These are phyloP conservation scores for Agrocybe pediades DNA, from an alignment of 768 basidiomycete species.

Conservation along the genomic window DNA sequence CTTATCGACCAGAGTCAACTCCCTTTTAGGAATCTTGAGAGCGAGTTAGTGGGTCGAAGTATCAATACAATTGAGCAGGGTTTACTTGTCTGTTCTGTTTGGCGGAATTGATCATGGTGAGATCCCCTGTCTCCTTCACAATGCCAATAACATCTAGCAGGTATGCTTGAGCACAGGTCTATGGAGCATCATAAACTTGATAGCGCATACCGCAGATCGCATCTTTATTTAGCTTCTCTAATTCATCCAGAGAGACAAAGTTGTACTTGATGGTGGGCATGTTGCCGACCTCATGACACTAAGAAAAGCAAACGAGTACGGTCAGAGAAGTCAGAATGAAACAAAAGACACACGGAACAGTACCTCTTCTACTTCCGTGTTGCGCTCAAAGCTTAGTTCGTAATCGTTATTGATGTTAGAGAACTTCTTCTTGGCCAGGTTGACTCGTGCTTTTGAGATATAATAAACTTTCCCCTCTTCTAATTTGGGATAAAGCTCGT, in stretches of 20 bases:
- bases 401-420: constrained; percentile 90
- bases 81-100: constrained; percentile 66
- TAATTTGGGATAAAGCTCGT: constrained; percentile 80
- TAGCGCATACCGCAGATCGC: constrained; percentile 69
- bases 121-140: constrained; percentile 73
- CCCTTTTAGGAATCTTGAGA: constrained; percentile 80
- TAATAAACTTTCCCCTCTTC: constrained; percentile 93
- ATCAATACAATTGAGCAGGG: neutral
- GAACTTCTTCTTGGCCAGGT: constrained; percentile 97
- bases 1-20: constrained; percentile 85
- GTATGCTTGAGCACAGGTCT: constrained; percentile 9
- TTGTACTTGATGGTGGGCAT: constrained; percentile 85
- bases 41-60: constrained; percentile 3
- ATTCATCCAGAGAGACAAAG: constrained; percentile 65
- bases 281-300: constrained; percentile 81
- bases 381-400: constrained; percentile 83
- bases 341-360: constrained; percentile 17
- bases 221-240: constrained; percentile 74
- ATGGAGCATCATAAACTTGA: neutral
- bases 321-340: neutral
- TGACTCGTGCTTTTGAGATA: constrained; percentile 88
- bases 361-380: constrained; percentile 86
- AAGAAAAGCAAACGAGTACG: constrained; percentile 2
- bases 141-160: constrained; percentile 84
- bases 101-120: constrained; percentile 76